A percentile compares a stretch with the other conserved stretches of the same genome.
These are phyloP conservation scores for Kluyveromyces starmeri DNA, from an alignment of 805 yeast genomes.

Conservation along the genomic window DNA sequence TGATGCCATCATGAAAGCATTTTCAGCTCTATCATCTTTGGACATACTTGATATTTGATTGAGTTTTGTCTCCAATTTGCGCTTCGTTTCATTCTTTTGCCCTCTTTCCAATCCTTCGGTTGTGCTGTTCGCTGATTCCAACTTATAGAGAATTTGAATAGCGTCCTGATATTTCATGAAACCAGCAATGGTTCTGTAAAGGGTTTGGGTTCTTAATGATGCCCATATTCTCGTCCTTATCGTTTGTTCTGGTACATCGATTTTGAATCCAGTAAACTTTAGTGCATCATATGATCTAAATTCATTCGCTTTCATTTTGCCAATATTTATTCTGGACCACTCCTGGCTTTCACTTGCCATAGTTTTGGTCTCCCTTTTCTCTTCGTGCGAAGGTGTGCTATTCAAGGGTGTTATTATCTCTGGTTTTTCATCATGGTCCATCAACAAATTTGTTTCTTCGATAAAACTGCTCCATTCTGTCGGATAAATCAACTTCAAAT, in stretches of 20 bases:
- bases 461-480: slow-evolving; percentile 67
- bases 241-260: slow-evolving; percentile 48
- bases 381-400: slow-evolving; percentile 32
- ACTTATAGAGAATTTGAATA: slow-evolving; percentile 50
- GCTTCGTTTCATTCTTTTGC: too few relatives aligned
- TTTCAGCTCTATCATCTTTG: too few relatives aligned
- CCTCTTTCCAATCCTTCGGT: too few relatives aligned
- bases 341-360: slow-evolving; percentile 3
- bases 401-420: slow-evolving; percentile 28
- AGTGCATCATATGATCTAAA: slow-evolving; percentile 38
- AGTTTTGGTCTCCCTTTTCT: slow-evolving; percentile 6
- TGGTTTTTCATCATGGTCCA: not conserved
- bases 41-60: too few relatives aligned
- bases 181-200: slow-evolving; percentile 66
- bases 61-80: too few relatives aligned
- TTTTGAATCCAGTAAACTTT: slow-evolving; percentile 57
- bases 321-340: not conserved
- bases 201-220: slow-evolving; percentile 62
- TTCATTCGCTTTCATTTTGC: slow-evolving; percentile 4
- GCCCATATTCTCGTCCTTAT: slow-evolving; percentile 71
- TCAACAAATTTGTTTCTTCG: slow-evolving; percentile 48
- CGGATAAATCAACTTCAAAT: slow-evolving; percentile 54
- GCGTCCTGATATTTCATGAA: slow-evolving; percentile 66
- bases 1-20: slow-evolving; percentile 44
- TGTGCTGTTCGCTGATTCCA: slow-evolving; percentile 33